These are phyloP conservation scores for Limonium bicolor DNA, from an alignment of 148 eudicot genomes.

Conservation along the genomic window DNA sequence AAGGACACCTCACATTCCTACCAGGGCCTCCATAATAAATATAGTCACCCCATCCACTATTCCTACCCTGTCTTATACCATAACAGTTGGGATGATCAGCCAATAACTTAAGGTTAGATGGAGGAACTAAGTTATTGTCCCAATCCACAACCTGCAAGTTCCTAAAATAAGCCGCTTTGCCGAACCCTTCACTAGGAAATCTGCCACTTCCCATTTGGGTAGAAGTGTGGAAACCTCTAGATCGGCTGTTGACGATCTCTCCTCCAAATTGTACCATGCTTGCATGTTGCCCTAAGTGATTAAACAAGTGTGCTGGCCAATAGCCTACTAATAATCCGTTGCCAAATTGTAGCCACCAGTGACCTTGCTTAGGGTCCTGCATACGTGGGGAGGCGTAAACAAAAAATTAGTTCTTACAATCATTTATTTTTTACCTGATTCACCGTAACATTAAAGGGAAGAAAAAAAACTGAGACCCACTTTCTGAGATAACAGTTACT, in stretches of 20 bases:
- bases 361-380: conserved; percentile 92
- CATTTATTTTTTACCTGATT: no score
- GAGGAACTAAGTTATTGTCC: conserved; percentile 81
- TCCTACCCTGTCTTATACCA: conserved; percentile 65
- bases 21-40: conserved; percentile 98
- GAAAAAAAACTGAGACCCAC: no score
- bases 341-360: conserved; percentile 98
- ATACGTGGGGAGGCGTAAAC: no score
- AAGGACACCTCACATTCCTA: conserved; percentile 54
- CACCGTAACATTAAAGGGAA: not conserved
- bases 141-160: conserved; percentile 85
- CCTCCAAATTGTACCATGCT: conserved; percentile 98
- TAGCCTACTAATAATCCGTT: conserved; percentile 74
- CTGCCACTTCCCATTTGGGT: conserved; percentile 98
- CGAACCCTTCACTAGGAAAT: conserved; percentile 76
- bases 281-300: conserved; percentile 62
- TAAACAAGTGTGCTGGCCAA: conserved; percentile 81
- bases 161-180: conserved; percentile 85
- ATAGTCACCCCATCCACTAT: conserved; percentile 81
- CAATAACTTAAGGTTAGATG: conserved; percentile 50
- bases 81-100: conserved; percentile 96
- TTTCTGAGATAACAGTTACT: no score
- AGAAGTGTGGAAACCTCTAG: conserved; percentile 75
- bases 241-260: conserved; percentile 60
- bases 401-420: no score